Evolutionary conservation across 2,329 filamentous ascomycete genomes (phyloP), one percentile per base, ranked within the genome.

Genomic region (Leptographium radiaticola): DNA sequence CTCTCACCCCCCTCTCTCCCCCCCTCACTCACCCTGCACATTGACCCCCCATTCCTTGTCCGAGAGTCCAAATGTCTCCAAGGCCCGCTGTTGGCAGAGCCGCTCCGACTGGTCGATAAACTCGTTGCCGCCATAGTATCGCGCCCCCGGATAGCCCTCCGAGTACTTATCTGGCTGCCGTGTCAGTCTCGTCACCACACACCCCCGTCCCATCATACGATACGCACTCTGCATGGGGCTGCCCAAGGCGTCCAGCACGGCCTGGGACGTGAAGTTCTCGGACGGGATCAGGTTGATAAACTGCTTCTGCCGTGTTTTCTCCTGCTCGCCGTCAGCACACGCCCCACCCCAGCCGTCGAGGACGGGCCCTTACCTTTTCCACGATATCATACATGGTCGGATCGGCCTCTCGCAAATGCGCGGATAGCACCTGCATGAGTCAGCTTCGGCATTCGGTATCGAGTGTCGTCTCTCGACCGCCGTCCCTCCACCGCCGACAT

Each of bases 201-300:
- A 25, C 11, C 31, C 49, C 36, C 31, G 16, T n/a, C 11, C 36
- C 48, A 30, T 18, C n/a, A 20, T 9, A 2, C 44, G 44, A 46
- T 52, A 71, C 79, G 61, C 73, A 90, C 87, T 95, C 70, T 95
- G 89, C 89, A 95, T 95, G 53, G 90, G 86, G 75, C 89, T 95
- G 60, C 89, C 89, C 57, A 95, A 75, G 38, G 89, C 88, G 75
- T 95, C 89, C 54, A 95, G 79, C 20, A 95, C 89, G 34, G 89
- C 88, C 69, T 94, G 87, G 9, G 89, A 95, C 31, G 89, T 95
- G 66, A 95, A 95, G 73, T 95, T 95, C 72, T 95, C 89, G 8
- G 89, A 95, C 20, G 89, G 89, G 61, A 95, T 95, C 55, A 95
- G 77, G 70, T 97, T 97, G 74, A 98, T 95, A 66, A 96, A 98